phyloP scores from a whole-genome alignment of 331 rosid species.

The Rhamnella rubrinervis region DNA sequence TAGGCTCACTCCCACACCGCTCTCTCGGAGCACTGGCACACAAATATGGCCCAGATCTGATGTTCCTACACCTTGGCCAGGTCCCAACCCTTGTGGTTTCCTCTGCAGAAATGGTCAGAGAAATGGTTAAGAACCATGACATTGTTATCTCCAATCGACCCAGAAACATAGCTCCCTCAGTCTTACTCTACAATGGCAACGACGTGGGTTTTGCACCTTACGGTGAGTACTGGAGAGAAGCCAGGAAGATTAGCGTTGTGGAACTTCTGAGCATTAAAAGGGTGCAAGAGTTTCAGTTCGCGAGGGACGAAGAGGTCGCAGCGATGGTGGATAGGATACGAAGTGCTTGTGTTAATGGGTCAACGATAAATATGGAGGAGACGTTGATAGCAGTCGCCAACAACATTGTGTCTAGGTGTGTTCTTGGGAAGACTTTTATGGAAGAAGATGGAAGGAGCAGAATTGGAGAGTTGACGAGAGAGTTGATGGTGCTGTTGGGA shows the following conservation, averaged over 20 bases:
- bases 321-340: background rate
- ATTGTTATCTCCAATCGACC: background rate
- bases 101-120: background rate
- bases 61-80: conserved; percentile 7
- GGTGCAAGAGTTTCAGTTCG: background rate
- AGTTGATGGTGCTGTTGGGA: too few species aligned
- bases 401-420: too few species aligned
- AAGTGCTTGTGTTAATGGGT: background rate
- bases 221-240: conserved; percentile 23
- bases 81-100: conserved; percentile 10
- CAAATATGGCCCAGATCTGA: background rate
- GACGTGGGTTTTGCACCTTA: conserved; percentile 19
- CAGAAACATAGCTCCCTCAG: background rate
- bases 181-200: background rate
- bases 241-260: conserved; percentile 13
- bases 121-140: conserved; percentile 3
- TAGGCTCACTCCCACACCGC: too few species aligned
- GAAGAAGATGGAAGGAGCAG: too few species aligned
- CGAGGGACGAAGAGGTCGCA: conserved; percentile 20
- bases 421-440: too few species aligned
- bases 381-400: too few species aligned
- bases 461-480: too few species aligned
- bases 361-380: background rate
- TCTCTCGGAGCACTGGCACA: background rate
- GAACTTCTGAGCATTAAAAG: conserved; percentile 23